These are phyloP conservation scores for Vicia villosa DNA, from an alignment of 306 rosid species.

Conservation along the genomic window DNA sequence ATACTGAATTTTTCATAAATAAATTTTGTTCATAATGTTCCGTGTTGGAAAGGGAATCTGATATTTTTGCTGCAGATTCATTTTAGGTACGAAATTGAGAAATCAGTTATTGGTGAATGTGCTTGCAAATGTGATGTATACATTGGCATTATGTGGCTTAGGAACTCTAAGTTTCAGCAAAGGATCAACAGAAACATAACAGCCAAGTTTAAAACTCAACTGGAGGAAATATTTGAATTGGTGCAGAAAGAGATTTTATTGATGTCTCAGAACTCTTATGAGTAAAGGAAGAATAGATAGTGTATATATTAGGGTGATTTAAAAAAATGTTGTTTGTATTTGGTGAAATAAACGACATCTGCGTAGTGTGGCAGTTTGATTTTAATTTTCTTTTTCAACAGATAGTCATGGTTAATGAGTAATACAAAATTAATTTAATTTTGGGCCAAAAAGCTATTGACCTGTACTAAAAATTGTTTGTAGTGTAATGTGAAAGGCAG, in stretches of 20 bases:
- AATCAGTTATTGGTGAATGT: slow-evolving; percentile 46
- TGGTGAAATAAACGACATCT: neutral
- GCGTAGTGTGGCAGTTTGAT: neutral
- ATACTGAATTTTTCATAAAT: neutral
- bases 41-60: neutral
- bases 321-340: neutral
- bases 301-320: neutral
- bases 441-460: no score
- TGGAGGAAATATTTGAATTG: slow-evolving; percentile 57
- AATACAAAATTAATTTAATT: no score
- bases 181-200: slow-evolving; percentile 63
- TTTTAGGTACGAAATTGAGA: slow-evolving; percentile 64
- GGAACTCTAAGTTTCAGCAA: slow-evolving; percentile 62
- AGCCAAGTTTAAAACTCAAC: slow-evolving; percentile 48
- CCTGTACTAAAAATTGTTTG: no score
- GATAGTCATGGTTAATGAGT: neutral
- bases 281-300: slow-evolving; percentile 3
- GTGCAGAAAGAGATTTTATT: slow-evolving; percentile 63
- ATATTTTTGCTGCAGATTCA: slow-evolving; percentile 56
- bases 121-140: slow-evolving; percentile 66
- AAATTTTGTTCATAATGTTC: slow-evolving; percentile 24
- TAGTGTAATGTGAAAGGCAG: no score
- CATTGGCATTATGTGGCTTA: slow-evolving; percentile 62
- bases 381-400: neutral
- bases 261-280: slow-evolving; percentile 34